Conservation (phyloP, 495 filamentous ascomycete species). For the Beverwykella pulmonaria region DNA sequence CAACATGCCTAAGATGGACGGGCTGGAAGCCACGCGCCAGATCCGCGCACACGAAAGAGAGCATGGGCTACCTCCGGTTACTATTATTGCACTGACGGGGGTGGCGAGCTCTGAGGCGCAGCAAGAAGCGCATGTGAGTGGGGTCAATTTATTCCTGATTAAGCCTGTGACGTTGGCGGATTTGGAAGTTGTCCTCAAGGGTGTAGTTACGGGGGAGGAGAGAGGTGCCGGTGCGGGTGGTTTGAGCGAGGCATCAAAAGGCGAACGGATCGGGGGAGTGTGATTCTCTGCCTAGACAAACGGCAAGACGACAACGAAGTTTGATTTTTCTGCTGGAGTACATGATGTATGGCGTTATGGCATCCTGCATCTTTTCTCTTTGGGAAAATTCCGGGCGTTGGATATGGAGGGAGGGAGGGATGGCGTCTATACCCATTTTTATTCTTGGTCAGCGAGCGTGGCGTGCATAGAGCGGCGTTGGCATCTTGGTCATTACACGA, state of each 20-base stretch:
- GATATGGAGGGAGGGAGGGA: not conserved
- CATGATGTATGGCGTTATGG: no score
- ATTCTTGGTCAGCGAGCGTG: not conserved
- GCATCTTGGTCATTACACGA: not conserved
- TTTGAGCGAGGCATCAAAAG: not conserved
- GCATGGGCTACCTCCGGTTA: constrained; percentile 44
- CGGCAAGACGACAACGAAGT: no score
- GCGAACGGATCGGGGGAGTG: no score
- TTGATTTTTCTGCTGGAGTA: no score
- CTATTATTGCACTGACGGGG: constrained; percentile 73
- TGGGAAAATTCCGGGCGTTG: not conserved
- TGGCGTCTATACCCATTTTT: constrained; percentile 4
- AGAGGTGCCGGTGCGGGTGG: not conserved
- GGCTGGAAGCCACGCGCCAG: constrained; percentile 37
- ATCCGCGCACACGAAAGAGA: constrained; percentile 57
- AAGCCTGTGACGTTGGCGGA: constrained; percentile 62
- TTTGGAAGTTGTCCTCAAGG: constrained; percentile 39
- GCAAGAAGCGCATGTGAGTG: constrained; percentile 65
- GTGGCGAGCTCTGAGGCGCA: constrained; percentile 65
- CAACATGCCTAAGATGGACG: constrained; percentile 61
- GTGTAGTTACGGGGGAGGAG: constrained; percentile 23
- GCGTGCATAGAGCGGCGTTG: constrained; percentile 2
- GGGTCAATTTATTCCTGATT: constrained; percentile 73
- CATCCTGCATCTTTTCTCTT: not conserved
- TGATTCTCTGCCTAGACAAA: no score